Evolutionary conservation across 192 early-diverging fungal species (phyloP).

Genomic region (Dissophora ornata): DNA sequence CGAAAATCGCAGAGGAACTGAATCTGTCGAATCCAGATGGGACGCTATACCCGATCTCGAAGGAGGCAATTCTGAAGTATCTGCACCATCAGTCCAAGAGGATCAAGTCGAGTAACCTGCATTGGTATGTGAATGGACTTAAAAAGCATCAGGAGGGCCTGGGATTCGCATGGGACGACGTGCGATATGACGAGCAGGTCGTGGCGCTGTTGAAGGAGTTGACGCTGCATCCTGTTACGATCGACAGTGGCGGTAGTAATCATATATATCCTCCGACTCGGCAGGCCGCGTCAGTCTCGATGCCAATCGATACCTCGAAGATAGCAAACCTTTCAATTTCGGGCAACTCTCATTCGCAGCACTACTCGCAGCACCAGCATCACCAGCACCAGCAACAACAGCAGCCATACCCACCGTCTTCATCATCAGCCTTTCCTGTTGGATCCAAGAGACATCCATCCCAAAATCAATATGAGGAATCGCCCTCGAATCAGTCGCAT

Average conservation of each 20-base stretch:
- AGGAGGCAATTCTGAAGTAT: constrained; percentile 50
- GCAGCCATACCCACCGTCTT: neutral
- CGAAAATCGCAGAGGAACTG: constrained; percentile 51
- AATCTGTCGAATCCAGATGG: constrained; percentile 47
- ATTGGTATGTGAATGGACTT: constrained; percentile 54
- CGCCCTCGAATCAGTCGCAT: neutral
- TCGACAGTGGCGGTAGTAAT: constrained; percentile 15
- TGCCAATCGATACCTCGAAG: constrained; percentile 33
- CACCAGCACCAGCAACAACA: constrained; percentile 15
- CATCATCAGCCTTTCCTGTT: constrained; percentile 3
- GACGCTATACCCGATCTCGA: constrained; percentile 46
- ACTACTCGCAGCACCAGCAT: constrained; percentile 4
- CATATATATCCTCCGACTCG: neutral
- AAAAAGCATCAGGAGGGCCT: constrained; percentile 53
- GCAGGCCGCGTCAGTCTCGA: neutral
- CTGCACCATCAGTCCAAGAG: constrained; percentile 46
- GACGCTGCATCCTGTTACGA: constrained; percentile 39
- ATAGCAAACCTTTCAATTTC: constrained; percentile 32
- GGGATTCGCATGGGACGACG: constrained; percentile 48
- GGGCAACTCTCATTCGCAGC: neutral
- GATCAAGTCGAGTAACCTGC: constrained; percentile 51
- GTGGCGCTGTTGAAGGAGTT: constrained; percentile 47
- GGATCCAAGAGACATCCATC: constrained; percentile 11
- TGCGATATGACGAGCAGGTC: constrained; percentile 50
- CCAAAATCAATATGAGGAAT: constrained; percentile 13